These are phyloP conservation scores for Suillus weaverae DNA, from an alignment of 768 basidiomycete species.

Conservation along the genomic window DNA sequence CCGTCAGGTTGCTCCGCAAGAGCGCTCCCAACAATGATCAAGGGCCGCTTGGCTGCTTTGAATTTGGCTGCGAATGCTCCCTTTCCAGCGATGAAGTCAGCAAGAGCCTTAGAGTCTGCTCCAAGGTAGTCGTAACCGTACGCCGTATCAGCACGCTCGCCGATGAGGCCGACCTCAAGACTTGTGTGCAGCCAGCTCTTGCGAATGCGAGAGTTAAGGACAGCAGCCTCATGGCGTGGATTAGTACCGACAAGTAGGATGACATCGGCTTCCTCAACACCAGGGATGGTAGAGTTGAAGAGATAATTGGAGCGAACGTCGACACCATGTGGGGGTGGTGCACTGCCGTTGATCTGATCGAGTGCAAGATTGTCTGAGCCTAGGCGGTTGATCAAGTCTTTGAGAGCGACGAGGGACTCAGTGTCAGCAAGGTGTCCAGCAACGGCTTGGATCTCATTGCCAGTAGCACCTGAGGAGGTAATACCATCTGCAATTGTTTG, in stretches of 20 bases:
- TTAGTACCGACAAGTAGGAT: constrained; percentile 96
- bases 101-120: constrained; percentile 67
- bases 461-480: constrained; percentile 73
- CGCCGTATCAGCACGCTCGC: constrained; percentile 86
- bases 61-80: constrained; percentile 82
- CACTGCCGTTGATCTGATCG: constrained; percentile 69
- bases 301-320: constrained; percentile 96
- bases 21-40: constrained; percentile 92
- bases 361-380: constrained; percentile 92
- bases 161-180: constrained; percentile 86
- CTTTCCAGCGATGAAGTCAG: constrained; percentile 77
- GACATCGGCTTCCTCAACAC: constrained; percentile 86
- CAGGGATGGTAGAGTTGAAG: constrained; percentile 91
- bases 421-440: constrained; percentile 93
- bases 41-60: constrained; percentile 83
- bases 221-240: constrained; percentile 95
- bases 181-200: constrained; percentile 90
- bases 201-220: constrained; percentile 94
- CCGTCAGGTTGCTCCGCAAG: constrained; percentile 86
- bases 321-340: constrained; percentile 74
- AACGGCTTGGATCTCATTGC: constrained; percentile 92
- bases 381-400: constrained; percentile 89
- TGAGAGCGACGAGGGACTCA: constrained; percentile 89
- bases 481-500: constrained; percentile 78
- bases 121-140: constrained; percentile 96